A percentile compares a stretch with the other conserved stretches of the same genome.
These are phyloP conservation scores for Zanthoxylum bungeanum DNA, from an alignment of 345 rosid genomes.

Conservation along the genomic window DNA sequence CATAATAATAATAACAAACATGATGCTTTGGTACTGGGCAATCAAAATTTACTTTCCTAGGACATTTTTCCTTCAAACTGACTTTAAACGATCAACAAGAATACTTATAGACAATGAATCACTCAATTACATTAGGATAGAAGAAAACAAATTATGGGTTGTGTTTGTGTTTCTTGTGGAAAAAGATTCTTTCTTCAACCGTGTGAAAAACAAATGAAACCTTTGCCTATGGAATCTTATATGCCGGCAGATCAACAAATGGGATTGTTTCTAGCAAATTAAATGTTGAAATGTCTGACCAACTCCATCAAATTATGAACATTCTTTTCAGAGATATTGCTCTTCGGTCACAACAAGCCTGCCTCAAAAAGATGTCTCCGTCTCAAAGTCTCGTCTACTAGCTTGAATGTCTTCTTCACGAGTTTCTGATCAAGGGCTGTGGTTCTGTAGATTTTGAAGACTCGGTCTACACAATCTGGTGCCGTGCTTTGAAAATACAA, in stretches of 20 bases:
- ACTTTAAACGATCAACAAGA: too few relatives aligned
- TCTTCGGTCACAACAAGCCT: constrained; percentile 63
- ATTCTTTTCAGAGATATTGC: background rate
- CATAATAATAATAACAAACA: too few relatives aligned
- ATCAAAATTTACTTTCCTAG: too few relatives aligned
- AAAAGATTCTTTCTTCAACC: too few relatives aligned
- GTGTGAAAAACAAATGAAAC: constrained; percentile 17
- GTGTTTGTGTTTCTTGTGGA: background rate
- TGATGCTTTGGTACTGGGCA: too few relatives aligned
- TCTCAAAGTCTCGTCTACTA: constrained; percentile 89
- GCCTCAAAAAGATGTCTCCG: constrained; percentile 94
- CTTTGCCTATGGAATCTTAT: constrained; percentile 20
- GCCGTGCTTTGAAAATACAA: constrained; percentile 81
- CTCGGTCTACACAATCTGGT: constrained; percentile 83
- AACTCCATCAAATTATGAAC: constrained; percentile 26
- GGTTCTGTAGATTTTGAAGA: constrained; percentile 92
- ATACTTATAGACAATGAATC: too few relatives aligned
- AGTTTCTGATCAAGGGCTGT: constrained; percentile 95
- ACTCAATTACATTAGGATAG: too few relatives aligned
- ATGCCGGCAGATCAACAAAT: constrained; percentile 10
- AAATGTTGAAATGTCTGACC: constrained; percentile 16
- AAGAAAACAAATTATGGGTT: background rate
- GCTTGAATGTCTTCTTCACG: constrained; percentile 98
- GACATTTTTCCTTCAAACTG: too few relatives aligned
- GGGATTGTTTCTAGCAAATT: too few relatives aligned